Base-by-base conservation (phyloP, 2,329 filamentous ascomycete genomes). In the Botrytis fragariae region DNA sequence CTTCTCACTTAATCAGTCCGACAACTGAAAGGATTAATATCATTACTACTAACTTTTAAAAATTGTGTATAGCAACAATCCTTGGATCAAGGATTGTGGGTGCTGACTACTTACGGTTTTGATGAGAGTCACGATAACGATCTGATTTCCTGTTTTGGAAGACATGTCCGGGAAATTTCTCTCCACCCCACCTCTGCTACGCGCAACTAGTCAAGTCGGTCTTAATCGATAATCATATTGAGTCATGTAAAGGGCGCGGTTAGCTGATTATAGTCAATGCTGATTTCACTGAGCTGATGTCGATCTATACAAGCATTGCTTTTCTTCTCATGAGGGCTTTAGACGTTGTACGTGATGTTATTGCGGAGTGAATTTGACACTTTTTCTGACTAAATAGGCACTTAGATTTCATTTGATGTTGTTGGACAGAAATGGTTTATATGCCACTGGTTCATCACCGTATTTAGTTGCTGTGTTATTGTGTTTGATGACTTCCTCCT, bases 191-290 rank as follows among this genome's bases (percentile, higher is more conserved):
- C 48, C n/a, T 51, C 3, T 51, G 4, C 10, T 16, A n/a, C 5
- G 10, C 25, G 7, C 48, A 51, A 1, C 1, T 51, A 51, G 10
- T n/a, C 25, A 14, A n/a, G 4, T 51, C 12, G 2, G 25, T 16
- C 2, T 7, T n/a, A 1, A 7, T 16, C 1, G 25, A 1, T 5
- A 7, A 16, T n/a, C 1, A 54, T 8, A 7, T n/a, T n/a, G 12
- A 54, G 12, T n/a, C 25, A 3, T n/a, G 3, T 0, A 57, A 16
- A 57, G 14, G 16, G 16, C 0, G n/a, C 14, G 14, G 51, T 14
- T 57, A 9, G 14, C n/a, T 16, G n/a, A 29, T 29, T 29, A 29
- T 14, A 29, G 25, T 14, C 7, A 48, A 57, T 54, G 25, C 48
- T 10, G 6, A 1, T 4, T 18, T 18, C 6, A 18, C 16, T 29